Base-by-base conservation (phyloP, 2,329 filamentous ascomycete species). In the Drechslerella dactyloides region DNA sequence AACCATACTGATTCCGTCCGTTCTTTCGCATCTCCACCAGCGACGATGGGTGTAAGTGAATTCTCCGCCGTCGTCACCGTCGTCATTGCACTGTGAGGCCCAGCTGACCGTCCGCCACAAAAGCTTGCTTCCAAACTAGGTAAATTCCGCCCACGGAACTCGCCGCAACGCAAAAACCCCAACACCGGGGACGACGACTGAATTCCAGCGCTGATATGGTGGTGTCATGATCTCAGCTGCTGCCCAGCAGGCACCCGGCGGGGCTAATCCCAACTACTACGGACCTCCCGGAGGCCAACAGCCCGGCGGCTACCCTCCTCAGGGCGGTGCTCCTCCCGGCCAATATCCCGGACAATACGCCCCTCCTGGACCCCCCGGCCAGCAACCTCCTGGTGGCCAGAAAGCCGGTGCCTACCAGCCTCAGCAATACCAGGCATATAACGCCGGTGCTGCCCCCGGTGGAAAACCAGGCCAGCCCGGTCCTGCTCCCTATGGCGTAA, bases 121-220 rank as follows among this genome's bases (percentile, higher is more conserved):
- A 42, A 72, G 68, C 68, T 72, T 59, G 68, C 68, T 72, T 72
- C 68, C 68, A 72, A 72, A 72, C 64, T 72, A 72, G 68, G 68
- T 72, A 72, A 72, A 57, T 56, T 42, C 48, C 37, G 58, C 44
- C n/a, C 62, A 40, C 58, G 66, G 55, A 64, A 42, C 60, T 35
- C 17, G 21, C 27, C 55, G 24, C 68, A 65, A 72, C 68, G 60
- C 66, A 64, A 19, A 64, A 55, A 50, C 53, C 61, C 46, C 66
- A 72, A 65, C 68, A 60, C 37, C n/a, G n/a, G 33, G 21, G 30
- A 51, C 30, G 51, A 15, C 19, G 21, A 30, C 50, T 7, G 53
- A n/a, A 19, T 52, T n/a, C 48, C 24, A 13, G 23, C 50, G 37
- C 10, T 27, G 42, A n/a, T 53, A 21, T 21, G 35, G 40, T 63